phyloP scores from a whole-genome alignment of 1,139 yeast genomes.

The Martiniozyma asiatica region DNA sequence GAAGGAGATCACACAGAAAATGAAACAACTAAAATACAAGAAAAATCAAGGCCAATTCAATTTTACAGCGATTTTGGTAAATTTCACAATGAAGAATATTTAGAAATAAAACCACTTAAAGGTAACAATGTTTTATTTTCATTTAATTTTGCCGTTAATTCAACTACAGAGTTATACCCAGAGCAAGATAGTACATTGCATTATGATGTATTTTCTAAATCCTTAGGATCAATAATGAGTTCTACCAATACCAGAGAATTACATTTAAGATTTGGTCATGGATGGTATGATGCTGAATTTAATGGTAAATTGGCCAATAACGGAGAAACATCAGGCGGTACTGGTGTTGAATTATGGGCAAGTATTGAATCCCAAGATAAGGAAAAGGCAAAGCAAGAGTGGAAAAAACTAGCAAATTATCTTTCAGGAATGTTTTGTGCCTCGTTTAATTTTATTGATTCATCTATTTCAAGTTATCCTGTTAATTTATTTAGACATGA shows the following conservation, averaged over 20 bases:
- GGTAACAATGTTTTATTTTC: conserved; percentile 56
- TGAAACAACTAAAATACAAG: not conserved
- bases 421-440: conserved; percentile 94
- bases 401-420: conserved; percentile 65
- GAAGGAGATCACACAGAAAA: not conserved
- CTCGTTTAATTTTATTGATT: conserved; percentile 78
- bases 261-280: conserved; percentile 81
- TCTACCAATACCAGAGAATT: conserved; percentile 60
- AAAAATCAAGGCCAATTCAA: conserved; percentile 1
- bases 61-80: conserved; percentile 6
- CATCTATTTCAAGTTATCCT: conserved; percentile 68
- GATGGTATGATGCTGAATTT: conserved; percentile 85
- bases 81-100: conserved; percentile 46
- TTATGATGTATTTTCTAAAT: conserved; percentile 68
- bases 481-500: conserved; percentile 31
- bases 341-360: conserved; percentile 94
- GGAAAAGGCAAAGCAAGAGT: conserved; percentile 45
- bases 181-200: conserved; percentile 28
- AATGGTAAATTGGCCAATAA: conserved; percentile 78
- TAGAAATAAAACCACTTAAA: conserved; percentile 57
- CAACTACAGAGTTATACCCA: conserved; percentile 28
- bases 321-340: conserved; percentile 76
- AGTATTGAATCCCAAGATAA: conserved; percentile 53
- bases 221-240: conserved; percentile 67
- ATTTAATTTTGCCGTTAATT: conserved; percentile 53